Percentiles rank a stretch among this genome's conserved stretches.
Conservation (phyloP, 768 basidiomycete species). For the Steccherinum ochraceum region DNA sequence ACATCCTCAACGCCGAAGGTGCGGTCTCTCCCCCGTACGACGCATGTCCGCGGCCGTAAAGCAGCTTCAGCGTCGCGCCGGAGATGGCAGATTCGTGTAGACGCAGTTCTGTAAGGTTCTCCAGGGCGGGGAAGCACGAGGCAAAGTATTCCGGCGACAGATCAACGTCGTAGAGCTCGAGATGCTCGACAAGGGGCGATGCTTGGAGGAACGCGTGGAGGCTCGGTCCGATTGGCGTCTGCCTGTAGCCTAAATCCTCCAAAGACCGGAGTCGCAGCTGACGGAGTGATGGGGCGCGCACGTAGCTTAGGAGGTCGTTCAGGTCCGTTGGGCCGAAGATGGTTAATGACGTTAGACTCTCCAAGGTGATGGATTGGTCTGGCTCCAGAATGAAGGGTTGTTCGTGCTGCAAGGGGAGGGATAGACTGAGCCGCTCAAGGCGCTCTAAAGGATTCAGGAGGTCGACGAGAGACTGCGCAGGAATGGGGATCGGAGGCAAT, state of each 20-base stretch:
- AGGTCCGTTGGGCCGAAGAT: constrained; percentile 26
- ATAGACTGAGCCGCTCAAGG: constrained; percentile 37
- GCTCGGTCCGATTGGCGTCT: constrained; percentile 25
- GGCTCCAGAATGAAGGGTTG: constrained; percentile 16
- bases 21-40: neutral
- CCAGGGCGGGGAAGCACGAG: constrained; percentile 29
- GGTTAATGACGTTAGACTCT: constrained; percentile 23
- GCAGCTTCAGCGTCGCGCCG: constrained; percentile 33
- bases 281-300: constrained; percentile 30
- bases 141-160: constrained; percentile 32
- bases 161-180: constrained; percentile 47
- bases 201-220: constrained; percentile 26
- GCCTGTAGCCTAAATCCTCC: constrained; percentile 25
- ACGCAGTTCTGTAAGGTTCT: constrained; percentile 39
- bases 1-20: constrained; percentile 19
- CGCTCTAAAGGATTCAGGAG: constrained; percentile 33
- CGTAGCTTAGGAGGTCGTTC: constrained; percentile 21
- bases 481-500: constrained; percentile 14
- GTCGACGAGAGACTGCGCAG: constrained; percentile 11
- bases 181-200: constrained; percentile 29
- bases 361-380: constrained; percentile 15
- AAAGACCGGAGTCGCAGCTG: constrained; percentile 37
- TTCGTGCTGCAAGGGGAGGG: constrained; percentile 26
- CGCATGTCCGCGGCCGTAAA: constrained; percentile 32
- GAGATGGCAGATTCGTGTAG: constrained; percentile 55